Evolutionary conservation across 1,284 basidiomycete species (phyloP).

Genomic region (Mycena citricolor): DNA sequence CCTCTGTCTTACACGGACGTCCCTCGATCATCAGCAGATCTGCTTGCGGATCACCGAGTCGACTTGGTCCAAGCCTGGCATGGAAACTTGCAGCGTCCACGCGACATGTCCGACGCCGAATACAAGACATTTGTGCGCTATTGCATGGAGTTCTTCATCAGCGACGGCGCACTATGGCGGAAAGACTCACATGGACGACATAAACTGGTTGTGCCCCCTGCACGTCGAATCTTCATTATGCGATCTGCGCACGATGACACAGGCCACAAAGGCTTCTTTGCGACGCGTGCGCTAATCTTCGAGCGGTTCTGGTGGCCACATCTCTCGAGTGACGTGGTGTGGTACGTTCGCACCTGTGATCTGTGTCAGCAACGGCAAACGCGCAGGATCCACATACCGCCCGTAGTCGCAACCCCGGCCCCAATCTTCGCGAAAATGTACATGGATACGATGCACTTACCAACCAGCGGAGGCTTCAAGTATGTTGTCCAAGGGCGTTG

Average conservation of each 20-base stretch:
- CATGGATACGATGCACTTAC: conserved; percentile 34
- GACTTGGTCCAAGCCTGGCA: no score
- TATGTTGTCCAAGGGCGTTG: conserved; percentile 27
- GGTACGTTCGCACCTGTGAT: neutral
- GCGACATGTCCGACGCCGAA: no score
- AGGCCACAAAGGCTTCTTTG: conserved; percentile 22
- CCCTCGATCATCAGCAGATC: no score
- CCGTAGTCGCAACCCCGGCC: conserved; percentile 28
- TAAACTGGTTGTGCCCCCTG: no score
- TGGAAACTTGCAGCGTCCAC: no score
- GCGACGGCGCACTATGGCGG: conserved; percentile 21
- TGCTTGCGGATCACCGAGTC: no score
- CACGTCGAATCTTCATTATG: conserved; percentile 9
- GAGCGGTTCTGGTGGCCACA: conserved; percentile 10
- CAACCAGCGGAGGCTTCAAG: conserved; percentile 23
- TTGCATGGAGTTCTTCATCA: conserved; percentile 22
- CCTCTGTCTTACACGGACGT: no score
- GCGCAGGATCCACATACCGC: conserved; percentile 21
- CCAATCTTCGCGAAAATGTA: conserved; percentile 33
- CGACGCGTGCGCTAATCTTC: neutral
- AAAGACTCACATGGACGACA: conserved; percentile 23
- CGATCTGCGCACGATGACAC: conserved; percentile 26
- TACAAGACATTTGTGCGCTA: no score
- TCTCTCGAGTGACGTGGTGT: neutral
- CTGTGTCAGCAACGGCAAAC: neutral